A percentile compares a stretch with the other conserved stretches of the same genome.
phyloP scores from a whole-genome alignment of 192 early-diverging fungal genomes.

The Rhizophagus prolifer region DNA sequence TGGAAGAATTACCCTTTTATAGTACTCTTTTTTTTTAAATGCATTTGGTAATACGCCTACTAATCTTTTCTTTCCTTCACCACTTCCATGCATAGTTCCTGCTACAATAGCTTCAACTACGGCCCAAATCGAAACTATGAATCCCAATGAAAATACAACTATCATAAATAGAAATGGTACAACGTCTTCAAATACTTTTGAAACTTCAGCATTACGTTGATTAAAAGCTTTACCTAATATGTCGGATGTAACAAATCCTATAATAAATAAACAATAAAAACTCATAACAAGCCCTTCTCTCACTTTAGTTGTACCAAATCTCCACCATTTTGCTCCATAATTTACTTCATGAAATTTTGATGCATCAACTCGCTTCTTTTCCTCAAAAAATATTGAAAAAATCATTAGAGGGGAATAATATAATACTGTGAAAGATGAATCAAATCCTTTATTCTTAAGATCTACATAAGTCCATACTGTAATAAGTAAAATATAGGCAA shows the following conservation, averaged over 20 bases:
- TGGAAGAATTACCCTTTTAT: background rate
- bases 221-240: constrained; percentile 14
- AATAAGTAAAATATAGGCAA: constrained; percentile 12
- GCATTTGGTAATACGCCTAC: constrained; percentile 29
- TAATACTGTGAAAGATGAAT: constrained; percentile 23
- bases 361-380: constrained; percentile 29
- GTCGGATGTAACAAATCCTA: constrained; percentile 22
- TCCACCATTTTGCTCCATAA: constrained; percentile 31
- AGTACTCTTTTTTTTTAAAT: constrained; percentile 12
- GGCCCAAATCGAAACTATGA: constrained; percentile 23
- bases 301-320: constrained; percentile 17
- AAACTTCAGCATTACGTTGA: constrained; percentile 22
- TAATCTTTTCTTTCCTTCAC: constrained; percentile 26
- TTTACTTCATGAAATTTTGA: constrained; percentile 32
- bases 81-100: constrained; percentile 22
- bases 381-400: constrained; percentile 29
- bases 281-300: constrained; percentile 22
- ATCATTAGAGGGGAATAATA: constrained; percentile 32
- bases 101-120: constrained; percentile 20
- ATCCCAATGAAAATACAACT: constrained; percentile 19
- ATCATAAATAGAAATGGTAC: constrained; percentile 24
- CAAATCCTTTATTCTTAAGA: constrained; percentile 17
- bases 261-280: constrained; percentile 25
- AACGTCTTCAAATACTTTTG: constrained; percentile 25
- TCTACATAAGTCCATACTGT: constrained; percentile 28